These are phyloP conservation scores for Zasmidium citrigriseum DNA, from an alignment of 2,329 filamentous ascomycete species.

Conservation along the genomic window DNA sequence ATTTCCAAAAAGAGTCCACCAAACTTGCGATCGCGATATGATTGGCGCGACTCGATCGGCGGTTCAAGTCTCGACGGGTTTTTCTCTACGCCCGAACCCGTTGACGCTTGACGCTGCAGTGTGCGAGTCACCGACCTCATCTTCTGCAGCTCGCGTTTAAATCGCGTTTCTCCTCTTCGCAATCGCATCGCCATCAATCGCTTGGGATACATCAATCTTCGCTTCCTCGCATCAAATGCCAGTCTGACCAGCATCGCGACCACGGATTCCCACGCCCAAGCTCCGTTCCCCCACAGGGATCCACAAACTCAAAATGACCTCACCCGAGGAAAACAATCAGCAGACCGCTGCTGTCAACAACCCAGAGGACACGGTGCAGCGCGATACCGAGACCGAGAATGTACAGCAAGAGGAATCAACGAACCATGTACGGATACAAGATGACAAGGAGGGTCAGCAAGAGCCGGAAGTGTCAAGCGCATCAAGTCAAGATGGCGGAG, in stretches of 20 bases:
- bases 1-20: neutral
- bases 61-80: neutral
- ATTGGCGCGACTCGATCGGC: too few species aligned
- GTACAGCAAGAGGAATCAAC: neutral
- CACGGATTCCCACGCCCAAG: neutral
- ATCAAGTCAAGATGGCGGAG: conserved; percentile 13
- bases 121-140: neutral
- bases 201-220: neutral
- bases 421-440: conserved; percentile 1
- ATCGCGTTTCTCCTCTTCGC: neutral
- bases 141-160: neutral
- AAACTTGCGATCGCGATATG: neutral
- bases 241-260: neutral
- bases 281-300: neutral
- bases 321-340: neutral
- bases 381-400: neutral
- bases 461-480: conserved; percentile 9
- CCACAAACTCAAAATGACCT: neutral
- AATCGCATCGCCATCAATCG: neutral
- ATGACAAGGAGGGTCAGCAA: neutral
- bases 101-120: neutral
- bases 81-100: neutral
- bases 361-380: neutral
- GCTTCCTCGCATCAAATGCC: neutral
- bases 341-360: neutral